phyloP scores from a whole-genome alignment of 163 green algal species.

The Scenedesmus sp. region DNA sequence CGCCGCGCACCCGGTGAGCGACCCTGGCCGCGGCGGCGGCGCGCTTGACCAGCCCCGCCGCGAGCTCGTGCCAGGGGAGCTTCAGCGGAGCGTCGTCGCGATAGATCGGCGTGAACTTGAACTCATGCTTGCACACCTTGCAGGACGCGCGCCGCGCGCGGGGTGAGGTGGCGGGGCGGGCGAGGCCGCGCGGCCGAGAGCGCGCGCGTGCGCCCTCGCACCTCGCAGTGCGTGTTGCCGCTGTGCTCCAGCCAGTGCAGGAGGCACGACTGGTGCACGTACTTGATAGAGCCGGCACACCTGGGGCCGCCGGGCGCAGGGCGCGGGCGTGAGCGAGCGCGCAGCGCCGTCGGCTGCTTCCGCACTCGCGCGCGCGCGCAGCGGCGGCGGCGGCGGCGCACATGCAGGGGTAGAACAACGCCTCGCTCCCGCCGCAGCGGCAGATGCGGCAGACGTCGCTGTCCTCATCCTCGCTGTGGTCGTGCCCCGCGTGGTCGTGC shows the following conservation, averaged over 20 bases:
- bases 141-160: background rate
- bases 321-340: too few species aligned
- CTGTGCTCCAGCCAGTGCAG: conserved; percentile 64
- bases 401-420: conserved; percentile 64
- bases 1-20: conserved; percentile 16
- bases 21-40: background rate
- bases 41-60: conserved; percentile 26
- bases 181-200: background rate
- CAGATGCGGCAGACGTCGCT: background rate
- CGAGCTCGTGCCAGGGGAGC: conserved; percentile 42
- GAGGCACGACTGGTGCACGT: conserved; percentile 69
- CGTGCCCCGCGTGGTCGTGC: too few species aligned
- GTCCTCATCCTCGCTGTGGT: too few species aligned
- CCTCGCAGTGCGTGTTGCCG: conserved; percentile 58
- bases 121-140: conserved; percentile 51
- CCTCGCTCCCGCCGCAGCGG: conserved; percentile 30
- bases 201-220: conserved; percentile 10
- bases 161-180: background rate
- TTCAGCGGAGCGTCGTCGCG: conserved; percentile 31
- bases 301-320: too few species aligned
- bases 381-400: too few species aligned
- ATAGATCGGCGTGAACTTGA: conserved; percentile 46
- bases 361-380: too few species aligned
- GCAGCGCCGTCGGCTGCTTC: too few species aligned
- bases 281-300: conserved; percentile 69